Base-by-base conservation (phyloP, 1,284 basidiomycete genomes). In the Apiotrichum porosum region DNA sequence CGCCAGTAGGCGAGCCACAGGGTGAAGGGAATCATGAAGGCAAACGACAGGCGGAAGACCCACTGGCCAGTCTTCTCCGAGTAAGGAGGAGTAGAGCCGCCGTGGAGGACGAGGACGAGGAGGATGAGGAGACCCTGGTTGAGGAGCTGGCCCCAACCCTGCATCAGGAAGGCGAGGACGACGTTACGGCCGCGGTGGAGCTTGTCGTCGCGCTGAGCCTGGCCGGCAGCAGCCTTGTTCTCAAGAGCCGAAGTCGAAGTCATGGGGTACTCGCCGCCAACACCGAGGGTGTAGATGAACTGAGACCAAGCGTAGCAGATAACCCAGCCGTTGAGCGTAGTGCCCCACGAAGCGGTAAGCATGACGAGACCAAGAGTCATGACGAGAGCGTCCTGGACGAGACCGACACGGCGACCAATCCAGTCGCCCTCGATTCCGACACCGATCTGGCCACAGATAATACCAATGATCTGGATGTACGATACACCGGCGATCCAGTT, bases 401-500 rank as follows among this genome's bases (percentile, higher is more conserved):
- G 68, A 56, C 77, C 77, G 50, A 77, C 76, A 54, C 70, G 69
- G 47, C 78, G 70, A 32, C 78, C 78, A 51, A 80, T 75, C 76
- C 77, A 80, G 59, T 80, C 79, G 44, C 76, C 78, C 60, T 80
- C 78, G 59, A 78, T 62, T 43, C 79, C 79, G 57, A 80, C 79
- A 42, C 71, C 59, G 50, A 79, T 69, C 63, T 80, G 79, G 44
- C 78, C 79, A 41, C 75, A 60, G 43, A 80, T 79, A 65, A 80
- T 79, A 64, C 77, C 78, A 19, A 63, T 54, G 42, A 65, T 63
- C 37, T 64, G 63, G 26, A 66, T 50, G 50, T 61, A 57, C 42
- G 55, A 54, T 15, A 67, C 69, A n/a, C 75, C 75, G 21, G 71
- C 65, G 47, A 77, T 57, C 77, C 77, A 78, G 51, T 73, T 67